Conservation (phyloP, 257 asterid genomes). For the Plantago major region DNA sequence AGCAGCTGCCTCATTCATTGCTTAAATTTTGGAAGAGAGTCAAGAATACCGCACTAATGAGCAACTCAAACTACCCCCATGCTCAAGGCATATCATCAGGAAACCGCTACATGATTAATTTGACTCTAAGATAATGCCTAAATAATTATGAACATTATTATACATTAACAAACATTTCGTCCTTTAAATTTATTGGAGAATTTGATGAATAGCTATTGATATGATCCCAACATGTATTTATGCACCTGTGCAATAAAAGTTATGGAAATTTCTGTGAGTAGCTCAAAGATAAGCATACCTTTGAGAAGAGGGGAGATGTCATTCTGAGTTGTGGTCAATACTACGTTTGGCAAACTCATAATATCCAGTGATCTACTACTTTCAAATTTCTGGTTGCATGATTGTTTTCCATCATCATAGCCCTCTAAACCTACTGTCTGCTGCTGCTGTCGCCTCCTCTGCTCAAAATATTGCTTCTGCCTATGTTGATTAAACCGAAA, state of each 20-base stretch:
- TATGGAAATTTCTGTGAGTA: slow-evolving; percentile 14
- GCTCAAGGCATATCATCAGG: too few relatives aligned
- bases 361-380: slow-evolving; percentile 70
- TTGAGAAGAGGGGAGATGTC: slow-evolving; percentile 28
- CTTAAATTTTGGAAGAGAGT: slow-evolving; percentile 5
- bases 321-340: slow-evolving; percentile 43
- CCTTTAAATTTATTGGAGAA: background rate
- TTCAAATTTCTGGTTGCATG: slow-evolving; percentile 31
- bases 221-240: background rate
- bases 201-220: slow-evolving; percentile 5
- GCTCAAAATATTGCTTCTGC: slow-evolving; percentile 90
- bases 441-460: slow-evolving; percentile 67
- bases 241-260: slow-evolving; percentile 12
- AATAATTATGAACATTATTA: background rate
- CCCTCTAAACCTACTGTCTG: slow-evolving; percentile 36
- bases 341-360: slow-evolving; percentile 58
- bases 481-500: slow-evolving; percentile 30
- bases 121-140: slow-evolving; percentile 7
- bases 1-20: too few relatives aligned
- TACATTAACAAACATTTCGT: background rate
- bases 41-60: background rate
- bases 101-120: too few relatives aligned
- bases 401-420: slow-evolving; percentile 38
- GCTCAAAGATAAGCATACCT: slow-evolving; percentile 38
- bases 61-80: too few relatives aligned